Evolutionary conservation across 129 eudicot species (phyloP).

Genomic region (Oenanthe sinensis): DNA sequence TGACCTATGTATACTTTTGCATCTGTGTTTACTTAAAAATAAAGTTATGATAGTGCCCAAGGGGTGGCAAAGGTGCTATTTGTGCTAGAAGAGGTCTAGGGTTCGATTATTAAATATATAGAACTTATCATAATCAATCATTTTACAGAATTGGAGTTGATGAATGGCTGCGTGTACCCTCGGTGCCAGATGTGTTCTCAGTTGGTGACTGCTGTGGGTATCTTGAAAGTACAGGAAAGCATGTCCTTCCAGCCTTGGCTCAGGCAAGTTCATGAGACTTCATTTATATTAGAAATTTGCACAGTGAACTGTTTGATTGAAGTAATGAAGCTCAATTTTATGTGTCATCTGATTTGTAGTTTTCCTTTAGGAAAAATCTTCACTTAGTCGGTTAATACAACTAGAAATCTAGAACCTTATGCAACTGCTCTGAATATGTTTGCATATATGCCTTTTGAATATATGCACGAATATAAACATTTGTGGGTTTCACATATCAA

Average conservation of each 20-base stretch:
- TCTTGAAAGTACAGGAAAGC: conserved; percentile 82
- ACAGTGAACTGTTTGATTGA: background rate
- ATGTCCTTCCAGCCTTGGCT: conserved; percentile 94
- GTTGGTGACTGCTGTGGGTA: conserved; percentile 89
- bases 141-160: conserved; percentile 71
- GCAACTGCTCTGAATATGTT: background rate
- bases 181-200: conserved; percentile 71
- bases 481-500: background rate
- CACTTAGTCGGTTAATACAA: background rate
- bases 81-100: no score
- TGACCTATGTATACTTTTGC: background rate
- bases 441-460: background rate
- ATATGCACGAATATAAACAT: background rate
- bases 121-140: background rate
- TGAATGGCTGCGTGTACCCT: conserved; percentile 85
- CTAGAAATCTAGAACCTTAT: background rate
- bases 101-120: background rate
- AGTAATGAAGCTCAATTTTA: background rate
- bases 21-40: background rate
- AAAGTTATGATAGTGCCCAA: background rate
- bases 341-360: background rate
- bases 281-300: background rate
- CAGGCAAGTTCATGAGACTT: conserved; percentile 40
- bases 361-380: background rate
- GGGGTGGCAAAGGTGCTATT: background rate